Evolutionary conservation across 371 early-diverging fungal species (phyloP).

Genomic region (Capniomyces stellatus): DNA sequence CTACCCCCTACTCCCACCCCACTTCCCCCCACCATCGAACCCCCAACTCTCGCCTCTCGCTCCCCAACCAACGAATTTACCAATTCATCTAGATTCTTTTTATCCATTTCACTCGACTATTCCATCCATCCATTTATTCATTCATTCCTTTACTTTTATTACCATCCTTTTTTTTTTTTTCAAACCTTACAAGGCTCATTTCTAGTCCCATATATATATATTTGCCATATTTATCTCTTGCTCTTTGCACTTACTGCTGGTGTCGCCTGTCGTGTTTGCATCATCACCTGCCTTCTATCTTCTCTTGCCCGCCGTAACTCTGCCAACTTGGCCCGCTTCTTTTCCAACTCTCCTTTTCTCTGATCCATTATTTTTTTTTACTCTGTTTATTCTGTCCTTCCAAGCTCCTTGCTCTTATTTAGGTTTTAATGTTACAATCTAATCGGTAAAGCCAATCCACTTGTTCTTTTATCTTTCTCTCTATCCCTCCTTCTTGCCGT

Average conservation of each 20-base stretch:
- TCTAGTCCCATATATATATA: too few species aligned
- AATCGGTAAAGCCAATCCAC: too few species aligned
- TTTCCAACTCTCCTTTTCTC: slow-evolving; percentile 69
- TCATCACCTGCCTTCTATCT: slow-evolving; percentile 47
- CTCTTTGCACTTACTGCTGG: slow-evolving; percentile 20
- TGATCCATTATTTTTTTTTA: slow-evolving; percentile 31
- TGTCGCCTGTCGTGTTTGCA: slow-evolving; percentile 27
- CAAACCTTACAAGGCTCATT: too few species aligned
- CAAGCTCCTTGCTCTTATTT: too few species aligned
- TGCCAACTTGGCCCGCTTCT: slow-evolving; percentile 74
- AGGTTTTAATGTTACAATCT: too few species aligned
- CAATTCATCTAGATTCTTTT: slow-evolving; percentile 59
- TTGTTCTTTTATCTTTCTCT: too few species aligned
- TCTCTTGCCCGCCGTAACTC: slow-evolving; percentile 69
- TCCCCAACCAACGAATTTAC: slow-evolving; percentile 68
- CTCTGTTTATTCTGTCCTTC: not conserved
- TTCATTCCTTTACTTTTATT: too few species aligned
- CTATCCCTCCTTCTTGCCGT: too few species aligned
- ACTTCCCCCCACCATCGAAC: not conserved
- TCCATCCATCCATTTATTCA: too few species aligned
- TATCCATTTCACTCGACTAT: slow-evolving; percentile 13
- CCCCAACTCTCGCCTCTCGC: slow-evolving; percentile 9
- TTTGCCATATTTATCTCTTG: not conserved
- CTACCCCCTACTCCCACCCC: not conserved
- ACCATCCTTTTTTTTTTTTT: too few species aligned